Base-by-base conservation (phyloP, 257 asterid species). In the Paulownia fortunei region DNA sequence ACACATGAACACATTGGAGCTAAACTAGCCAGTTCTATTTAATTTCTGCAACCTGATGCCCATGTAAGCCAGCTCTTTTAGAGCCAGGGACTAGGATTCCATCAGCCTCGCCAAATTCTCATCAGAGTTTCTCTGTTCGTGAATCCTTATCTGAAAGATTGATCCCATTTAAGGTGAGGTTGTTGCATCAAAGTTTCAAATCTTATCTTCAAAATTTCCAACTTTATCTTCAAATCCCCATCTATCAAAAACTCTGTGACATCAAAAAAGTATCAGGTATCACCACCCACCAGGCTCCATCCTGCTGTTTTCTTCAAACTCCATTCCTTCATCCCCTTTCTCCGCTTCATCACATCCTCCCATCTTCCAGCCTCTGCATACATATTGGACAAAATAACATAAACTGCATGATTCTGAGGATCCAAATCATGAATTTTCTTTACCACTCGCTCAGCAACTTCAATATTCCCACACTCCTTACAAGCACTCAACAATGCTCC, bases 281-380 rank as follows among this genome's bases (percentile, higher is more conserved):
- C 86, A 58, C 74, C 82, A 16, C 74, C 90, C 16, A 93, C 87
- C 15, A 81, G 63, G 84, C 98, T 94, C 93, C 87, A 87, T 27
- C 97, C 98, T 0, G 94, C 92, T 18, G 84, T 87, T 85, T 92
- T 94, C 87, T 84, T 89, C 82, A 84, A 79, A 80, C 88, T 81
- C 61, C 72, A 89, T 32, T 87, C 84, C 65, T 85, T 91, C 94
- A 94, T 94, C 65, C 62, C 83, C 84, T 88, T 84, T 83, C 97
- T 87, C 82, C 83, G 76, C 66, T 71, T 54, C 71, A 72, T 46
- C 74, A 92, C 99, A 79, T 87, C 94, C 24, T 91, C 95, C 99
- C 98, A 94, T 79, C 96, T 79, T 46, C 90, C 97, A 30, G 88
- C 88, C 86, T 94, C 94, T 0, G 98, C 98, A 67, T 92, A 91